These are phyloP conservation scores for Colletotrichum sp. DNA, from an alignment of 2,329 filamentous ascomycete species.

Conservation along the genomic window DNA sequence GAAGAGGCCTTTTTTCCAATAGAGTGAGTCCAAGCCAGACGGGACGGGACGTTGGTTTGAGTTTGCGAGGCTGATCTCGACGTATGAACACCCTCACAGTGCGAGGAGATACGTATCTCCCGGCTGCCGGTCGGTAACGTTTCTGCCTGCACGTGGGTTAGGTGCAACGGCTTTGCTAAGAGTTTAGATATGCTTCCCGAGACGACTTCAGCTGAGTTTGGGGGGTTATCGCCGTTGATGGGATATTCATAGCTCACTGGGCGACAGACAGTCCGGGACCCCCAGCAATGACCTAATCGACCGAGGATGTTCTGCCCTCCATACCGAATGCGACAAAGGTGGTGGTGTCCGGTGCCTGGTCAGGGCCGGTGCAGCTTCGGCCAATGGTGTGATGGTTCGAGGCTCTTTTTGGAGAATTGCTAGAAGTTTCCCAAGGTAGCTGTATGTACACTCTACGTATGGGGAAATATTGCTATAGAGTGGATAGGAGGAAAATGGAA, in stretches of 20 bases:
- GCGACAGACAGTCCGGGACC: background rate
- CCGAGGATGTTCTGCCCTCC: background rate
- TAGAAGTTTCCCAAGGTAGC: background rate
- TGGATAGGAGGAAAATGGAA: background rate
- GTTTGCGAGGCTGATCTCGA: background rate
- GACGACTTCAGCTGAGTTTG: background rate
- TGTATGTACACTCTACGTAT: fast-evolving
- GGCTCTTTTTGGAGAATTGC: background rate
- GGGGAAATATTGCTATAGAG: background rate
- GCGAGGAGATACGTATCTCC: background rate
- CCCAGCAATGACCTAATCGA: background rate
- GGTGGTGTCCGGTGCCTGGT: background rate
- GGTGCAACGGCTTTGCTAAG: background rate
- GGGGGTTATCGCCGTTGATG: background rate
- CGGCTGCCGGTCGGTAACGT: background rate
- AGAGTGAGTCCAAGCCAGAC: background rate
- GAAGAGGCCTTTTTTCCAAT: background rate
- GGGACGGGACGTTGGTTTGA: background rate
- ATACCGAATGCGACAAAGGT: background rate
- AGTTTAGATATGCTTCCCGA: background rate
- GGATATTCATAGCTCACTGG: background rate
- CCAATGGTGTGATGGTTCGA: background rate
- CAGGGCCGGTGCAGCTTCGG: background rate
- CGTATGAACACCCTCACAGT: background rate
- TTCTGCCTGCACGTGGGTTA: background rate